Conservation (phyloP, 208 protist genomes). For the Leishmania braziliensis region DNA sequence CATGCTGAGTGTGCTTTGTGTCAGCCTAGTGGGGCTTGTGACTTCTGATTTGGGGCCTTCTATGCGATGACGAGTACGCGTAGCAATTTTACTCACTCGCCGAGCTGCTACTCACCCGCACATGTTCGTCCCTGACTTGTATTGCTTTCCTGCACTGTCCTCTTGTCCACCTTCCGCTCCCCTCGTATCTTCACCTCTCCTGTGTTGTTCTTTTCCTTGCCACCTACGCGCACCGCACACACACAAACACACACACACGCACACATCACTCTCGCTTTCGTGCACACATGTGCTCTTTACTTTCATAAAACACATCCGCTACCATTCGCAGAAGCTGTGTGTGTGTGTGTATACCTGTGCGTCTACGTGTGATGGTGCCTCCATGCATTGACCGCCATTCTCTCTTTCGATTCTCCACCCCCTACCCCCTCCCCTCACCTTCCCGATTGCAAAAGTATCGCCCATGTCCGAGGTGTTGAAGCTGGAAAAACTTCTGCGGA, state of each 20-base stretch:
- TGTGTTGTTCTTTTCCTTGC: background rate
- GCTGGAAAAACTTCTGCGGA: slow-evolving; percentile 68
- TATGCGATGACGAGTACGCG: background rate
- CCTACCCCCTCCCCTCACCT: background rate
- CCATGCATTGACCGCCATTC: background rate
- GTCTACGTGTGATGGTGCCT: too few species aligned
- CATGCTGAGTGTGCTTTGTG: background rate
- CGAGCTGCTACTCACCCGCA: background rate
- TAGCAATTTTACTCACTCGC: background rate
- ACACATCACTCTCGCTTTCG: background rate
- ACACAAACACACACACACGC: background rate
- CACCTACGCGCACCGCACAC: background rate
- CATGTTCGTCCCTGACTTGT: background rate
- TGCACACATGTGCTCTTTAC: background rate
- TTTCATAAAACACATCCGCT: background rate
- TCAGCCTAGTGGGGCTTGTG: background rate
- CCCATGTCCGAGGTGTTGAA: slow-evolving; percentile 66
- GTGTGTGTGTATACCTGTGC: background rate
- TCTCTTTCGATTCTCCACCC: background rate
- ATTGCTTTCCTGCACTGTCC: background rate
- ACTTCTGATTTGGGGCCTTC: background rate
- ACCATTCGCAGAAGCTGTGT: background rate
- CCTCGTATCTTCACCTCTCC: background rate
- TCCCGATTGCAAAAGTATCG: background rate
- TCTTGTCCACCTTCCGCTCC: background rate